Conservation (phyloP, 148 eudicot genomes). For the Rhododendron simsii region DNA sequence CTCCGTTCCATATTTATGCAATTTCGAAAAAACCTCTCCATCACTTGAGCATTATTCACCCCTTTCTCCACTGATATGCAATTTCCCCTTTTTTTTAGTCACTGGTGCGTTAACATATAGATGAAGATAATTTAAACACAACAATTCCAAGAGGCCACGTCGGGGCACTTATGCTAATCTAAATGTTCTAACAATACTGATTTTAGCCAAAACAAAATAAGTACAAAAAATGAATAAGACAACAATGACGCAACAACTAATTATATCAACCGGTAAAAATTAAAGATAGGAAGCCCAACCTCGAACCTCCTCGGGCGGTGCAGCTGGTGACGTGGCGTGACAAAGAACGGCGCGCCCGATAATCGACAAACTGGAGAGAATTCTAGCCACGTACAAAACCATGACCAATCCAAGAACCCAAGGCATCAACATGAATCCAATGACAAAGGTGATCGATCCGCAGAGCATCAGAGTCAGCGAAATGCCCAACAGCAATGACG, state of each 20-base stretch:
- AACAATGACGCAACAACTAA: not conserved
- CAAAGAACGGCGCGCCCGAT: constrained; percentile 56
- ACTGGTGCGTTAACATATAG: not conserved
- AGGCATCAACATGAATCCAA: constrained; percentile 88
- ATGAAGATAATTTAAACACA: not conserved
- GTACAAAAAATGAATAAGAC: not conserved
- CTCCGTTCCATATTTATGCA: too few relatives aligned
- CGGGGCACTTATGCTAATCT: too few relatives aligned
- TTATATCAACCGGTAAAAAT: not conserved
- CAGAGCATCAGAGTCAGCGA: constrained; percentile 88
- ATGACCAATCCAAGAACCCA: constrained; percentile 84
- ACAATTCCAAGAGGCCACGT: too few relatives aligned
- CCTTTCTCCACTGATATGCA: too few relatives aligned
- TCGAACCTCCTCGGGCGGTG: constrained; percentile 48
- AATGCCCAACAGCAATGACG: constrained; percentile 78
- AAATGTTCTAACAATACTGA: too few relatives aligned
- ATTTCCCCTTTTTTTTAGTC: too few relatives aligned
- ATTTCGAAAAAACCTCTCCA: too few relatives aligned
- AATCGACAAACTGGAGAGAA: constrained; percentile 59
- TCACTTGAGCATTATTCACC: too few relatives aligned
- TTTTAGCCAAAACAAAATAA: too few relatives aligned
- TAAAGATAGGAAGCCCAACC: constrained; percentile 27
- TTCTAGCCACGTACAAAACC: constrained; percentile 72
- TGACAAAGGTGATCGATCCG: constrained; percentile 84
- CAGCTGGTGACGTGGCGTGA: constrained; percentile 27